Evolutionary conservation across 257 asterid genomes (phyloP), one percentile per base, ranked within the genome.

Genomic region (Nyctanthes arbortristis): DNA sequence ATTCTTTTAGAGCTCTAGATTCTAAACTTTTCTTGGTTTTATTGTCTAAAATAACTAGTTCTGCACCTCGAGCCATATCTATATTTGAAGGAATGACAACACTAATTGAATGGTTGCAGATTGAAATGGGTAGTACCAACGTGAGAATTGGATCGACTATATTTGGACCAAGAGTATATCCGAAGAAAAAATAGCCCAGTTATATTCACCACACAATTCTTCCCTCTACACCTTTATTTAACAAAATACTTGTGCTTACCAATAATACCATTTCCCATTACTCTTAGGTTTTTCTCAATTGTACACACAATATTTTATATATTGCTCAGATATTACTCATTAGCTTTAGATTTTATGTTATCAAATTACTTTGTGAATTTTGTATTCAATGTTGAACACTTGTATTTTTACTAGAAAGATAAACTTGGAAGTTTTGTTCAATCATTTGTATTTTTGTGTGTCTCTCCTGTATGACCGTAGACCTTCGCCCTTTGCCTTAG

Each of bases 71-170:
- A 20, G 16, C 59, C 14, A 8, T 11, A 7, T 0, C 4, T 10
- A 49, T 24, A 20, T 24, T 52, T 52, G 59, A 24, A 52, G 10
- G 30, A 20, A 22, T 49, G 29, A 49, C 27, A 7, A 2, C 29
- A 22, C 22, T 6, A 8, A 13, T 47, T 65, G 63, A 61, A 18
- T 68, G 45, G 29, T 54, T 85, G 87, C 92, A 91, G 96, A 89
- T 91, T 64, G 92, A 82, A 77, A 80, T 87, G 96, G 97, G 97
- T 33, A 91, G 96, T 74, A 91, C 95, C 40, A 91, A 78, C 40
- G 96, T 89, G 73, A 80, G 97, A 78, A 78, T 92, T 16, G 97
- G 97, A 78, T 85, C 96, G 40, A 92, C 96, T 64, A 92, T 92
- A 79, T 92, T 92, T 58, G 97, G 97, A 54, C 96, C 96, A 4